Evolutionary conservation across 176 grass and related monocot genomes (phyloP).

Genomic region (Puya raimondii): DNA sequence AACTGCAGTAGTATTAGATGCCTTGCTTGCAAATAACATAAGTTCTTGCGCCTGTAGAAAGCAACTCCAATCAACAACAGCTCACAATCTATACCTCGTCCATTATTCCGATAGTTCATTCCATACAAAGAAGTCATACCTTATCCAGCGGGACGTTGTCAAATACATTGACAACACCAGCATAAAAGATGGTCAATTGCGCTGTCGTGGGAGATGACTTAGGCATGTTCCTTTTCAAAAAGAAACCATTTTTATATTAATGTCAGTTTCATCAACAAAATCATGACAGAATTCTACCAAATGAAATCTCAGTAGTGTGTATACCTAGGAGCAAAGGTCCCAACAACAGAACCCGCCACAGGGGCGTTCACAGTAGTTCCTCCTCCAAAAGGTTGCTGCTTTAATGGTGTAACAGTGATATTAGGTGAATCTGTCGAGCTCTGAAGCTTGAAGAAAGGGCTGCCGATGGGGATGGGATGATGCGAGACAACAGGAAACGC

Average conservation of each 20-base stretch:
- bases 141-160: conserved; percentile 65
- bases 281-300: not conserved
- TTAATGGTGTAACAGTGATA: conserved; percentile 14
- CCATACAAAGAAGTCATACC: conserved; percentile 22
- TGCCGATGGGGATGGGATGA: conserved; percentile 26
- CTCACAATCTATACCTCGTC: not conserved
- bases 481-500: conserved; percentile 36
- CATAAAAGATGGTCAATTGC: conserved; percentile 84
- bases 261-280: not conserved
- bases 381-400: conserved; percentile 31
- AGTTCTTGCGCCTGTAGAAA: conserved; percentile 64
- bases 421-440: conserved; percentile 33
- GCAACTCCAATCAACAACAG: not conserved
- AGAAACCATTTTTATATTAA: conserved; percentile 26
- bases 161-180: conserved; percentile 71
- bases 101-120: not conserved
- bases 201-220: conserved; percentile 28
- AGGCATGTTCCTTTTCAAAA: conserved; percentile 35
- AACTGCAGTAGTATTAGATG: conserved; percentile 26
- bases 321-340: conserved; percentile 47
- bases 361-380: conserved; percentile 18
- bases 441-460: conserved; percentile 51
- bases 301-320: not conserved
- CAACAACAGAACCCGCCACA: conserved; percentile 19
- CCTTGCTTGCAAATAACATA: conserved; percentile 68